A percentile compares a stretch with the other conserved stretches of the same genome.
Evolutionary conservation across 2,329 filamentous ascomycete genomes (phyloP).

Genomic region (Elsinoe perseae): DNA sequence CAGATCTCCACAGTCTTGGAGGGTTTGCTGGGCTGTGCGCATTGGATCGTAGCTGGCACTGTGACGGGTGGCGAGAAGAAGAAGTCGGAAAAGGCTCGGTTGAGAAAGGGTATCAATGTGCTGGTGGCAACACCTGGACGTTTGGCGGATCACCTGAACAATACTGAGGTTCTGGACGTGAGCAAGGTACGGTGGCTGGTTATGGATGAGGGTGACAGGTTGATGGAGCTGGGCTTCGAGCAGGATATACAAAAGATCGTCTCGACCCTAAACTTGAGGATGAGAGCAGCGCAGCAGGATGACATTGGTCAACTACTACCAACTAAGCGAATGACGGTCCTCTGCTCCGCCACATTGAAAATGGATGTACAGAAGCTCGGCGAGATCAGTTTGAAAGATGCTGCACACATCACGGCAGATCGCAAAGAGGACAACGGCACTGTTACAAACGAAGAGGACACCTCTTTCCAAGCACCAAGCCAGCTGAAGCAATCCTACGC

Average conservation of each 20-base stretch:
- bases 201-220: constrained; percentile 89
- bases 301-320: constrained; percentile 57
- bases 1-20: constrained; percentile 87
- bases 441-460: constrained; percentile 40
- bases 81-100: constrained; percentile 80
- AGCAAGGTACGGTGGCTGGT: constrained; percentile 89
- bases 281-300: constrained; percentile 52
- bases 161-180: constrained; percentile 82
- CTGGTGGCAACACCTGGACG: constrained; percentile 89
- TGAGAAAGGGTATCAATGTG: constrained; percentile 92
- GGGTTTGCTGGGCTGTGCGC: constrained; percentile 74
- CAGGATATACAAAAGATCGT: constrained; percentile 87
- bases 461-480: constrained; percentile 70
- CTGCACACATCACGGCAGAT: constrained; percentile 67
- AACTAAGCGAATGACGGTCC: constrained; percentile 69
- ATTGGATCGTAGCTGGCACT: constrained; percentile 88
- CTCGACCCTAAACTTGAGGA: constrained; percentile 61
- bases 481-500: constrained; percentile 91
- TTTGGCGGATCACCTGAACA: constrained; percentile 82
- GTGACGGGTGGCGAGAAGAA: constrained; percentile 67
- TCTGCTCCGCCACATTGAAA: constrained; percentile 97
- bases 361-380: constrained; percentile 91
- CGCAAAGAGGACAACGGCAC: constrained; percentile 44
- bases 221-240: constrained; percentile 98
- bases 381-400: constrained; percentile 90